Evolutionary conservation across 2,329 filamentous ascomycete species (phyloP).

Genomic region (Acephala macrosclerotiorum): DNA sequence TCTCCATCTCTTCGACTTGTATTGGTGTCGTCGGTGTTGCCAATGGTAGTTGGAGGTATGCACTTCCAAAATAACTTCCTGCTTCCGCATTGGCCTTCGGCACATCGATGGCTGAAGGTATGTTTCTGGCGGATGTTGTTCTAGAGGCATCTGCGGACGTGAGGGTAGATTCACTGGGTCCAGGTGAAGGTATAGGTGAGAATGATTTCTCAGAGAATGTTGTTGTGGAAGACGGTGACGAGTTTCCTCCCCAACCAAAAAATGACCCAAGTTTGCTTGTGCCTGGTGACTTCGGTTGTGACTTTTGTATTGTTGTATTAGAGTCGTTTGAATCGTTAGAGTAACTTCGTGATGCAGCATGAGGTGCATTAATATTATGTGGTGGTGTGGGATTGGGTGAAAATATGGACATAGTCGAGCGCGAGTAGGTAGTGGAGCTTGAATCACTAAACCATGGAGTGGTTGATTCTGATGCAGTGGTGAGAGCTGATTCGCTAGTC

Average conservation of each 20-base stretch:
- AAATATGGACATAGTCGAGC: conserved; percentile 46
- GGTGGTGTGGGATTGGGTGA: conserved; percentile 44
- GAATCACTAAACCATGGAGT: conserved; percentile 41
- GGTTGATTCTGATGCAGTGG: conserved; percentile 39
- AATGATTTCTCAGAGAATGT: conserved; percentile 66
- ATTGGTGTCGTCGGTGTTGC: conserved; percentile 50
- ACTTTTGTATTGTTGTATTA: conserved; percentile 39
- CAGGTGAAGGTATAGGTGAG: conserved; percentile 65
- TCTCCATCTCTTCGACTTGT: conserved; percentile 87
- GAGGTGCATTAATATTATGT: conserved; percentile 37
- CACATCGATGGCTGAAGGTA: conserved; percentile 46
- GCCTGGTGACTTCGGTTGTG: conserved; percentile 56
- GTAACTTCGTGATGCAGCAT: conserved; percentile 34
- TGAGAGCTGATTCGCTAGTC: conserved; percentile 39
- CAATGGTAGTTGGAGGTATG: conserved; percentile 42
- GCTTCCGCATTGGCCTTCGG: conserved; percentile 51
- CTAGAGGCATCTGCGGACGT: conserved; percentile 36
- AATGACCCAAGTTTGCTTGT: conserved; percentile 65
- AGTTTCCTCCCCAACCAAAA: conserved; percentile 69
- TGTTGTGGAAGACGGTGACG: conserved; percentile 62
- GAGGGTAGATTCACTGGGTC: conserved; percentile 48
- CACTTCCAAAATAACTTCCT: conserved; percentile 41
- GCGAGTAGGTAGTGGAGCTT: conserved; percentile 36
- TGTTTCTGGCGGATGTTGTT: conserved; percentile 40
- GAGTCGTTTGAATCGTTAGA: conserved; percentile 41